phyloP scores from a whole-genome alignment of 805 yeast species.

The Ogataea wickerhamii region DNA sequence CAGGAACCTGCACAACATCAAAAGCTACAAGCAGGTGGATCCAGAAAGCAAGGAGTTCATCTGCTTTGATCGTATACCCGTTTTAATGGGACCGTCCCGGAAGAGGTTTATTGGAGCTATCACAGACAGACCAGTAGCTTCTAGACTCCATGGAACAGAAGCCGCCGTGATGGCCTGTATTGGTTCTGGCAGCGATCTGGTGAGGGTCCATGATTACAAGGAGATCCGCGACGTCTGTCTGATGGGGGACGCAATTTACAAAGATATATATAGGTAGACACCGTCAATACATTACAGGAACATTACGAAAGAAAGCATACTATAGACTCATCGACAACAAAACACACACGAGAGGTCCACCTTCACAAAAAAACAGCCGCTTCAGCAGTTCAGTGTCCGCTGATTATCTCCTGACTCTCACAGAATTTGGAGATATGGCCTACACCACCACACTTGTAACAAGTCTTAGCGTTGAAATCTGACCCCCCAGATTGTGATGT shows the following conservation, averaged over 20 bases:
- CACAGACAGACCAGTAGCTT: slow-evolving; percentile 53
- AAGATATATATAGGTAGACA: slow-evolving; percentile 12
- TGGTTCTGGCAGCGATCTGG: slow-evolving; percentile 71
- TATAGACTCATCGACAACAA: background rate
- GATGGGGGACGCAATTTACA: slow-evolving; percentile 74
- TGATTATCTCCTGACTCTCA: slow-evolving; percentile 15
- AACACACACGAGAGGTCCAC: background rate
- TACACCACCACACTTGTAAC: slow-evolving; percentile 70
- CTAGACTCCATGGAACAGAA: slow-evolving; percentile 69
- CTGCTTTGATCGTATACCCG: slow-evolving; percentile 54
- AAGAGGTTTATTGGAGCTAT: slow-evolving; percentile 80
- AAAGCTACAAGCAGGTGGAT: slow-evolving; percentile 39
- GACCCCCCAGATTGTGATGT: slow-evolving; percentile 50
- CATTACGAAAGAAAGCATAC: slow-evolving; percentile 1
- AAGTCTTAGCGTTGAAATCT: slow-evolving; percentile 47
- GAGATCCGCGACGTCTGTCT: slow-evolving; percentile 50
- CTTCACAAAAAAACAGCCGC: background rate
- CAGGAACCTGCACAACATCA: slow-evolving; percentile 43
- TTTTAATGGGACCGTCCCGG: slow-evolving; percentile 83
- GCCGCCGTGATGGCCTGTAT: slow-evolving; percentile 73
- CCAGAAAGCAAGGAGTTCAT: slow-evolving; percentile 29
- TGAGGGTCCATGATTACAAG: slow-evolving; percentile 82
- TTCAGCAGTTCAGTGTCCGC: background rate
- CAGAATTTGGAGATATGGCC: slow-evolving; percentile 91
- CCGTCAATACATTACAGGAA: slow-evolving; percentile 2